Percentiles rank a stretch among this genome's conserved stretches.
These are phyloP conservation scores for Neurospora sp. DNA, from an alignment of 495 filamentous ascomycete species.

Conservation along the genomic window DNA sequence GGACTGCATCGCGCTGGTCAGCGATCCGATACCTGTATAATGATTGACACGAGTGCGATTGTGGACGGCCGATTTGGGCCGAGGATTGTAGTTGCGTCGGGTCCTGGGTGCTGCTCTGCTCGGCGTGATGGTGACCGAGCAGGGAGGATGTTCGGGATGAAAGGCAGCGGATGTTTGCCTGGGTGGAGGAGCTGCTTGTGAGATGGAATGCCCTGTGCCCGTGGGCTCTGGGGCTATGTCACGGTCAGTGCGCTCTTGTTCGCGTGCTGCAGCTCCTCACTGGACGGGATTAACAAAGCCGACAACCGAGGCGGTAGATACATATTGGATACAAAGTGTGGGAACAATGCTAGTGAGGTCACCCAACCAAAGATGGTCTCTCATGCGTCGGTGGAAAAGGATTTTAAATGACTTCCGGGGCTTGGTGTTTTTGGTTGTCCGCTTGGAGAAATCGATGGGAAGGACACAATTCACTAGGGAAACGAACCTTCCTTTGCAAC, in stretches of 20 bases:
- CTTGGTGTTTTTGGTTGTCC: background rate
- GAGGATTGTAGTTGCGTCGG: background rate
- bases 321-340: background rate
- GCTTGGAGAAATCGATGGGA: background rate
- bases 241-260: background rate
- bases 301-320: background rate
- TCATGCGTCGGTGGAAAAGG: background rate
- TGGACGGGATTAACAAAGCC: background rate
- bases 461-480: background rate
- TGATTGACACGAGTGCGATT: background rate
- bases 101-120: background rate
- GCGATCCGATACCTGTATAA: background rate
- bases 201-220: background rate
- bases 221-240: background rate
- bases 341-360: background rate
- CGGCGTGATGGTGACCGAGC: background rate
- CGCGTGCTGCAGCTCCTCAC: background rate
- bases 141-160: background rate
- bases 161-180: background rate
- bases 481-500: background rate
- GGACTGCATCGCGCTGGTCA: conserved; percentile 15
- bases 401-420: background rate
- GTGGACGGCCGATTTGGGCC: background rate
- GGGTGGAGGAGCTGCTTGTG: background rate
- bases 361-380: too few species aligned